Evolutionary conservation across 1,284 basidiomycete genomes (phyloP).

Genomic region (Cryptococcus sp.): DNA sequence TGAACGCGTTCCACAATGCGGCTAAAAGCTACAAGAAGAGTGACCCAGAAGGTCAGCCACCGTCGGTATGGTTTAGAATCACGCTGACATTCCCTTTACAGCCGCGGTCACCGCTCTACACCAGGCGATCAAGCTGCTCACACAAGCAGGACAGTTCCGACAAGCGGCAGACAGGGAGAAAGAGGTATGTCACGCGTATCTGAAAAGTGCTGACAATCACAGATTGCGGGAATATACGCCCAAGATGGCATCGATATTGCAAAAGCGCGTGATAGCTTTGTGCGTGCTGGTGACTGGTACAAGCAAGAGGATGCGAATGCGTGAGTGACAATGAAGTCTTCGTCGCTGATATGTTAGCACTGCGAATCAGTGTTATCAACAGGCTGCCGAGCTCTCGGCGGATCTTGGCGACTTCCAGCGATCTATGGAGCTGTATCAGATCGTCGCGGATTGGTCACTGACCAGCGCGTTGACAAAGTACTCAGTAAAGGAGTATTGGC

Average conservation of each 20-base stretch:
- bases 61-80: neutral
- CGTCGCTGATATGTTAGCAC: constrained; percentile 62
- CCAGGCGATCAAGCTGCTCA: constrained; percentile 80
- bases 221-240: constrained; percentile 86
- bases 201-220: neutral
- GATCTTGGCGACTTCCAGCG: constrained; percentile 81
- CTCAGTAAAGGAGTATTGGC: constrained; percentile 97
- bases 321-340: constrained; percentile 60
- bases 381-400: constrained; percentile 92
- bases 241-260: constrained; percentile 58
- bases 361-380: constrained; percentile 92
- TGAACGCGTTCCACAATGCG: constrained; percentile 96
- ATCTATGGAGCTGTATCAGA: constrained; percentile 85
- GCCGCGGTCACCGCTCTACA: constrained; percentile 89
- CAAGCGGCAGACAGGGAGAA: constrained; percentile 98
- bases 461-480: constrained; percentile 89
- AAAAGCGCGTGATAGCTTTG: constrained; percentile 82
- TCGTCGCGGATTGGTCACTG: constrained; percentile 85
- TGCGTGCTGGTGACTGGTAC: constrained; percentile 96
- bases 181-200: constrained; percentile 56
- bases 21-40: constrained; percentile 90
- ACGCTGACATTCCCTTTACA: constrained; percentile 49
- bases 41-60: constrained; percentile 71
- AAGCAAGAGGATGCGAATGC: constrained; percentile 92
- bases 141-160: constrained; percentile 84